A percentile compares a stretch with the other conserved stretches of the same genome.
These are phyloP conservation scores for Aechmea fasciata DNA, from an alignment of 176 grass and related monocot genomes.

Conservation along the genomic window DNA sequence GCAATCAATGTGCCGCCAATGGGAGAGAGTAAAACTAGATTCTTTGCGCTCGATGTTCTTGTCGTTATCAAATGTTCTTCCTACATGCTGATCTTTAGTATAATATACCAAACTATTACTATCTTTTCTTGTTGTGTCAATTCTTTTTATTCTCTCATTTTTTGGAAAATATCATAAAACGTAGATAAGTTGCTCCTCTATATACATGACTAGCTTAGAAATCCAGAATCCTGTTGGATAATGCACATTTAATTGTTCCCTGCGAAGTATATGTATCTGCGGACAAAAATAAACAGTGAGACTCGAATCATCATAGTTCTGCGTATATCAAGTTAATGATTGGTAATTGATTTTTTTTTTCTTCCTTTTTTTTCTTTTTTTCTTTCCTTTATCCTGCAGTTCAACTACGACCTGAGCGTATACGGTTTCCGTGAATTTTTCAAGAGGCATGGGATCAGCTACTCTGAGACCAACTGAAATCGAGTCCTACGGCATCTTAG, in stretches of 20 bases:
- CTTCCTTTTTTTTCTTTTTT: not conserved
- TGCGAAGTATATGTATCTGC: too few relatives aligned
- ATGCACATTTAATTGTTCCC: not conserved
- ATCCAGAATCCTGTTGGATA: not conserved
- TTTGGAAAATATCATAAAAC: not conserved
- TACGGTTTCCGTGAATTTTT: conserved; percentile 83
- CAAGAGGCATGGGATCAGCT: conserved; percentile 60
- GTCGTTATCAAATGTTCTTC: too few relatives aligned
- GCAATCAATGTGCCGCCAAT: not conserved
- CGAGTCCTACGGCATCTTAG: not conserved
- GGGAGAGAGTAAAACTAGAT: not conserved
- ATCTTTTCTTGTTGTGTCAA: too few relatives aligned
- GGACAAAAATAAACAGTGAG: too few relatives aligned
- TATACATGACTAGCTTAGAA: not conserved
- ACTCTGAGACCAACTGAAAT: conserved; percentile 37
- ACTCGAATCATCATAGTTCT: not conserved
- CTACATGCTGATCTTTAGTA: too few relatives aligned
- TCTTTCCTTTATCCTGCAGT: conserved; percentile 33
- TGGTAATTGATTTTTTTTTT: not conserved
- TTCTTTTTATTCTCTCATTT: too few relatives aligned
- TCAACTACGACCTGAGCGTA: conserved; percentile 71
- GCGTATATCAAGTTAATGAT: not conserved
- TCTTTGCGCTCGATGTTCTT: not conserved
- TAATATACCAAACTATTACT: too few relatives aligned
- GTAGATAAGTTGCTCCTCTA: not conserved